Evolutionary conservation across 2,329 filamentous ascomycete genomes (phyloP), one percentile per base, ranked within the genome.

Genomic region (Trichophaea hybrida): DNA sequence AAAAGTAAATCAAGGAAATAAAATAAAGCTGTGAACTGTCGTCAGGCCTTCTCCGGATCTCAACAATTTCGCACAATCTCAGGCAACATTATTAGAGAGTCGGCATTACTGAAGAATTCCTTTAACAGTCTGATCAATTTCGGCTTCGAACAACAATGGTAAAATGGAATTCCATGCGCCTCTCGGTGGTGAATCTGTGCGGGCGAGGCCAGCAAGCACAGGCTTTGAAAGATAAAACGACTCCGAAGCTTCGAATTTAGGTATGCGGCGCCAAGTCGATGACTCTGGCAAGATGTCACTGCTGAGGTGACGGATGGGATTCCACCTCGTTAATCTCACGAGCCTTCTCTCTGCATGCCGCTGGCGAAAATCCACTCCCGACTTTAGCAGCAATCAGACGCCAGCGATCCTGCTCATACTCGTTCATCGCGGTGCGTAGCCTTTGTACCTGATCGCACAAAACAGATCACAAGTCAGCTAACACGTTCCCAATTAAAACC

Each of bases 361-460:
- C 81, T 44, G 90, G 87, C 40, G 88, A 93, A 70, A 94, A 94
- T 51, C 90, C 89, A 55, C 84, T 86, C 62, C 90, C 90, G 68
- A 96, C 85, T 74, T 94, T 95, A 69, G 86, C 86, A 61, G 90
- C 85, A 64, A 95, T 83, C 69, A 94, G 88, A 67, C 88, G 85
- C 90, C 90, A 96, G 71, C 88, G 88, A 72, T 95, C 89, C 74
- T 85, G 86, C 70, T 93, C 87, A 75, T 91, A 91, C 72, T 91
- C 87, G 70, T 86, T 82, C 66, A 91, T 80, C 4, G 86, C 85
- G 58, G 78, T 82, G 63, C 81, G 83, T 68, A 93, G 80, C 72
- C 87, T 88, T 72, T 85, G 79, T 67, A 90, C 82, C 87, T 91
- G 70, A 7, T 59, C 8, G 7, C 32, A 53, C 6, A 17, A 8